These are phyloP conservation scores for Eucalyptus tenuipes DNA, from an alignment of 345 rosid species.

Conservation along the genomic window DNA sequence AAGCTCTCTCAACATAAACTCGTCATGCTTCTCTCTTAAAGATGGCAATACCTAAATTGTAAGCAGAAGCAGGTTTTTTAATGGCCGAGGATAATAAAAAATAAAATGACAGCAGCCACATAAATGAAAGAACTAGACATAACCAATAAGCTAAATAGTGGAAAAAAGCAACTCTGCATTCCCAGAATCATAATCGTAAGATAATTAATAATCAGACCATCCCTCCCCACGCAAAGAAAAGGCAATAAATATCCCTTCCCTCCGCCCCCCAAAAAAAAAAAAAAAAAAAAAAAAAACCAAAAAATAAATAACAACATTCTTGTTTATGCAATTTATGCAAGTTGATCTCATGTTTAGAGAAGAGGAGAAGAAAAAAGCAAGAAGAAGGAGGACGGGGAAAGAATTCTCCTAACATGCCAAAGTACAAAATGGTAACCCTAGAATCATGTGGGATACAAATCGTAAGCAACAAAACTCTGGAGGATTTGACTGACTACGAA, in stretches of 20 bases:
- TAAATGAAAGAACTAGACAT: not conserved
- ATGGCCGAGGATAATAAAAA: not conserved
- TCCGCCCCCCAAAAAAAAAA: too few species aligned
- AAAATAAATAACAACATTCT: not conserved
- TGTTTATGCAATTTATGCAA: not conserved
- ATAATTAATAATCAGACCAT: not conserved
- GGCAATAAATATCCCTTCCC: too few species aligned
- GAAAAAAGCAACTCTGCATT: not conserved
- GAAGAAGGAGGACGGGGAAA: not conserved
- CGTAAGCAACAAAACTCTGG: not conserved
- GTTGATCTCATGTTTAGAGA: not conserved
- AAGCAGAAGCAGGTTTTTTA: not conserved
- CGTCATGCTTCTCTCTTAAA: conserved; percentile 42
- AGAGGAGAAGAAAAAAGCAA: not conserved
- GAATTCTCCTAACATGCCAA: not conserved
- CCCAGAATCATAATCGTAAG: not conserved
- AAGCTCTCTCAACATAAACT: conserved; percentile 43
- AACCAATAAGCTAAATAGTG: not conserved
- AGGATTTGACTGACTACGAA: not conserved
- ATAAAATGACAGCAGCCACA: not conserved
- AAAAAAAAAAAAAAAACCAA: too few species aligned
- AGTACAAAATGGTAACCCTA: not conserved
- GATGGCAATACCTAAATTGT: conserved; percentile 28
- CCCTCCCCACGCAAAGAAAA: not conserved
- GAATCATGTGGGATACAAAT: not conserved